These are phyloP conservation scores for Kernera saxatilis DNA, from an alignment of 345 rosid genomes.

Conservation along the genomic window DNA sequence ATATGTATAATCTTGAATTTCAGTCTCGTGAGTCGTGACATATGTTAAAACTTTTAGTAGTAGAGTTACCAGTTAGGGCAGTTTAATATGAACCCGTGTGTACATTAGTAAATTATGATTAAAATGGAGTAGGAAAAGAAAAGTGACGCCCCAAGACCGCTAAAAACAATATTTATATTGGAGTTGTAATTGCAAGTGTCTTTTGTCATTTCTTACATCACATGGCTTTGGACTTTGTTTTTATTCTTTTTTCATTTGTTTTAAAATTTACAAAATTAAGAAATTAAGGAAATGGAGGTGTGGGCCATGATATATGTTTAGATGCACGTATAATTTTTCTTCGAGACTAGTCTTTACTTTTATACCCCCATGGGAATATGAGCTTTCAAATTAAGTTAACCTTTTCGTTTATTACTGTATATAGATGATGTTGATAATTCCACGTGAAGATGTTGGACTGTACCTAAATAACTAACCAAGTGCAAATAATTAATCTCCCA, in stretches of 20 bases:
- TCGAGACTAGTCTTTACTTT: neutral
- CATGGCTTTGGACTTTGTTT: neutral
- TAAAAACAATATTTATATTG: too few relatives aligned
- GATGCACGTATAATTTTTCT: neutral
- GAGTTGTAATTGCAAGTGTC: neutral
- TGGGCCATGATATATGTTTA: constrained; percentile 1
- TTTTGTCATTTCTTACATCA: neutral
- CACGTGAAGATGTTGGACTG: constrained; percentile 1
- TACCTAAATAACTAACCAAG: neutral
- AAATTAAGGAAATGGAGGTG: neutral
- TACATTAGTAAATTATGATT: too few relatives aligned
- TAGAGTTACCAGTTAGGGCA: too few relatives aligned
- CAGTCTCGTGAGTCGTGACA: too few relatives aligned
- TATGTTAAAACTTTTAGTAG: too few relatives aligned
- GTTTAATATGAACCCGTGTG: too few relatives aligned
- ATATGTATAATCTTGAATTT: too few relatives aligned
- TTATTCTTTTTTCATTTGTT: neutral
- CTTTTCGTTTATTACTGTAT: neutral
- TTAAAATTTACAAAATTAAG: neutral
- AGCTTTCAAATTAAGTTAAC: constrained; percentile 9
- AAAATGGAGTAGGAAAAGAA: too few relatives aligned
- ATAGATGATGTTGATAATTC: neutral
- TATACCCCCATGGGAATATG: neutral
- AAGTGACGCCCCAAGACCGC: neutral
- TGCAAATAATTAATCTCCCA: neutral